A percentile compares a stretch with the other conserved stretches of the same genome.
These are phyloP conservation scores for Misopates orontium DNA, from an alignment of 257 asterid genomes.

Conservation along the genomic window DNA sequence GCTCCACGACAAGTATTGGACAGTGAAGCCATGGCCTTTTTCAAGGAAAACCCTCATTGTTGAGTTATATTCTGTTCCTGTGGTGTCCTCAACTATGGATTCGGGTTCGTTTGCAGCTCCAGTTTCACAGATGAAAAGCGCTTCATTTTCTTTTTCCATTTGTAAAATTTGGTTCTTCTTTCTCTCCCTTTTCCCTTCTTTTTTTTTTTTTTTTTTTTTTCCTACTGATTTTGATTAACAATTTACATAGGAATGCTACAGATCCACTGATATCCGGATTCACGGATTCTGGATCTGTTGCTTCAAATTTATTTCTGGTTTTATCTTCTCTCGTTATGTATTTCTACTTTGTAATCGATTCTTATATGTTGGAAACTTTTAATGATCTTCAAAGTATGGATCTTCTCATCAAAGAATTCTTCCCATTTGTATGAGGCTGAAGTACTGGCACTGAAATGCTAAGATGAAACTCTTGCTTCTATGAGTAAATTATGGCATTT, in stretches of 20 bases:
- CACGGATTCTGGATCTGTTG: not conserved
- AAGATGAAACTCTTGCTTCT: not conserved
- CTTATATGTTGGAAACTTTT: not conserved
- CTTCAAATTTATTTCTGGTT: not conserved
- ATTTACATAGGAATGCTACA: constrained; percentile 15
- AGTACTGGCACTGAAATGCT: not conserved
- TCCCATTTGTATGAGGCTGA: constrained; percentile 12
- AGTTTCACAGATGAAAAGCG: constrained; percentile 5
- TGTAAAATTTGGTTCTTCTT: constrained; percentile 32
- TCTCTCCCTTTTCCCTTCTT: not conserved
- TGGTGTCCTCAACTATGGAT: constrained; percentile 25
- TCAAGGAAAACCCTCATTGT: constrained; percentile 12
- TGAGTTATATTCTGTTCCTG: constrained; percentile 25
- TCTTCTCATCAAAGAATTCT: not conserved
- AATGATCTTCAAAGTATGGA: not conserved
- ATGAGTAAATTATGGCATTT: not conserved
- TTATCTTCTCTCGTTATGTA: not conserved
- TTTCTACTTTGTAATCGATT: not conserved
- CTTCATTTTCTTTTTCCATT: constrained; percentile 27
- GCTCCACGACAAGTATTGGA: constrained; percentile 9
- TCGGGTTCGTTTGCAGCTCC: constrained; percentile 17
- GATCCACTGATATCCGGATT: constrained; percentile 2
- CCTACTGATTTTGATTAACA: constrained; percentile 18
- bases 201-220: not conserved
- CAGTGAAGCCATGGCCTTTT: constrained; percentile 22